phyloP scores from a whole-genome alignment of 768 basidiomycete species.

The Boletus rex-veris region DNA sequence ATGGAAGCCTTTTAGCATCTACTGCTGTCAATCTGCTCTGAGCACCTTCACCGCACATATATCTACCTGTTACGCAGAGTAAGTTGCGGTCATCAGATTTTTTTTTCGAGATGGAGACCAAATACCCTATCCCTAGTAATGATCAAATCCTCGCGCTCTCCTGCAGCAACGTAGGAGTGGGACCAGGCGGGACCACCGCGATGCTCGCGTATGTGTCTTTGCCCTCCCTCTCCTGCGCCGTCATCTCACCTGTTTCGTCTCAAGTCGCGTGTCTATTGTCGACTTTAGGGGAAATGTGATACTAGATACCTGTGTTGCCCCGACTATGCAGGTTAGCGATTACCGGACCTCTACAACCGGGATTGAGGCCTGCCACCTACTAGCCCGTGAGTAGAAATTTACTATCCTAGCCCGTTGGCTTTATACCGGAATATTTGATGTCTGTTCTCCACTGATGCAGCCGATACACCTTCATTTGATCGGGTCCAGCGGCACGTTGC shows the following conservation, averaged over 20 bases:
- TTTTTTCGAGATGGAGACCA: conserved; percentile 30
- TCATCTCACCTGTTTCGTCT: conserved; percentile 9
- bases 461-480: conserved; percentile 49
- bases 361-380: conserved; percentile 42
- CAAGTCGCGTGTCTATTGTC: conserved; percentile 51
- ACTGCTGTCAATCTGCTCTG: conserved; percentile 14
- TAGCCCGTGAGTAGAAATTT: conserved; percentile 32
- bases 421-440: background rate
- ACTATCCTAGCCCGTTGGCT: background rate
- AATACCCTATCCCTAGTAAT: conserved; percentile 32
- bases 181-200: conserved; percentile 75
- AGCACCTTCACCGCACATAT: conserved; percentile 20
- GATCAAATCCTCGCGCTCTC: conserved; percentile 58
- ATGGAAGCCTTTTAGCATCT: conserved; percentile 8
- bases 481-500: conserved; percentile 67
- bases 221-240: conserved; percentile 2
- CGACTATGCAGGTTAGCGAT: conserved; percentile 67
- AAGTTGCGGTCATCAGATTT: conserved; percentile 14
- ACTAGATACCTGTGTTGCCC: conserved; percentile 63
- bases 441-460: conserved; percentile 13
- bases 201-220: conserved; percentile 68
- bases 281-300: conserved; percentile 56
- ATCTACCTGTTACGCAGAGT: conserved; percentile 19
- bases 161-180: conserved; percentile 72
- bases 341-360: conserved; percentile 67